Evolutionary conservation across 1,284 basidiomycete species (phyloP).

Genomic region (Cryptococcus sp.): DNA sequence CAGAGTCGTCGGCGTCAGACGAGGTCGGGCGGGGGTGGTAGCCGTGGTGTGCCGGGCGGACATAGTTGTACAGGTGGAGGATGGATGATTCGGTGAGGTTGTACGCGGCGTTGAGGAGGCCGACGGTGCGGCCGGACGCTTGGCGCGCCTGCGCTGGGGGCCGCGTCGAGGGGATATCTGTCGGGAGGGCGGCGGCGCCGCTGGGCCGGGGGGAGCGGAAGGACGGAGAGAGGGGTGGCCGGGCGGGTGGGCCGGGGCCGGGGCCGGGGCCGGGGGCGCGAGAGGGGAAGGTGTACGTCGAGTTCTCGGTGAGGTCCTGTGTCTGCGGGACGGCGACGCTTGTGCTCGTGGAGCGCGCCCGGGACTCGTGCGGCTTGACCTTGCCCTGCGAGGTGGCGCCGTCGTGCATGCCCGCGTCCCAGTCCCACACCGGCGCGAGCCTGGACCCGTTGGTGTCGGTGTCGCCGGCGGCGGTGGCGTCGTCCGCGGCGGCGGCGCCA

Average conservation of each 20-base stretch:
- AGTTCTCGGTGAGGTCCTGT: constrained; percentile 11
- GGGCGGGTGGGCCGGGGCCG: constrained; percentile 6
- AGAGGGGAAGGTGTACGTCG: constrained; percentile 11
- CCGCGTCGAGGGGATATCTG: no score
- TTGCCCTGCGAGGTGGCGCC: constrained; percentile 3
- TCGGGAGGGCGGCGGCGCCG: no score
- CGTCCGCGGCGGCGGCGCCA: no score
- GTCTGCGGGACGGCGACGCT: constrained; percentile 37
- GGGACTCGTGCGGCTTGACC: constrained; percentile 23
- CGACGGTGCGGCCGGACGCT: constrained; percentile 1
- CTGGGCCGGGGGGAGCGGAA: constrained; percentile 5
- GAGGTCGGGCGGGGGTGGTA: not conserved
- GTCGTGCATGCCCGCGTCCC: not conserved
- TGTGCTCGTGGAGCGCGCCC: constrained; percentile 44
- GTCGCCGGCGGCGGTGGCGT: no score
- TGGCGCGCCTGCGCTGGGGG: not conserved
- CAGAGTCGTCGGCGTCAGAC: constrained; percentile 34
- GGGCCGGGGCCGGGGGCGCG: constrained; percentile 12
- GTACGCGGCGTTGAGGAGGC: constrained; percentile 31
- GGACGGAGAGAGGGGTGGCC: constrained; percentile 1
- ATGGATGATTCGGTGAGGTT: constrained; percentile 33
- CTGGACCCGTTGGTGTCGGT: no score
- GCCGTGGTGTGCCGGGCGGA: constrained; percentile 11
- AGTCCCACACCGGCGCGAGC: not conserved
- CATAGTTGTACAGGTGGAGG: constrained; percentile 21